Base-by-base conservation (phyloP, 345 rosid species). In the Syzygium jambos region DNA sequence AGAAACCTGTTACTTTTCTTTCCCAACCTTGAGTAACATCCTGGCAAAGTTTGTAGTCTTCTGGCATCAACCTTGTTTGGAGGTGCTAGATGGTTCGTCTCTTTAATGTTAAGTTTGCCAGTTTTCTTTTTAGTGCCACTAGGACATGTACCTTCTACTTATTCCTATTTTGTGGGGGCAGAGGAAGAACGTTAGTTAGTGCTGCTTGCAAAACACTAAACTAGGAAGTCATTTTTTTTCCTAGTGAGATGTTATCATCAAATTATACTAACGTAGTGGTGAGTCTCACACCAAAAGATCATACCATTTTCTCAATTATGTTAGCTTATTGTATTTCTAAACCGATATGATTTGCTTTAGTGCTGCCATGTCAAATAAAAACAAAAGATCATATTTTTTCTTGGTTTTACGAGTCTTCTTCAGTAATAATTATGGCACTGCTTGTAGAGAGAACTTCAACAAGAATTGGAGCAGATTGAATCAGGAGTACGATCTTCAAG, bases 391-490 rank as follows among this genome's bases (percentile, higher is more conserved):
- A 51, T 51, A 51, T 84, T 84, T 83, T 84, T 23, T 83, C 55
- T 83, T 51, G 55, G 25, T 38, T 38, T 22, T 22, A 22, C 21
- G 11, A 46, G 85, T 84, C 22, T 55, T 30, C 51, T 53, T 85
- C 43, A 46, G 51, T 6, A 55, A 21, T 73, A 38, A 73, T 73
- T 73, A 34, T 73, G 68, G 54, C n/a, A 27, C 25, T 87, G 11
- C 56, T 2, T 90, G 11, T 88, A 96, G 98, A 94, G 94, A 91
- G 98, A 96, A 92, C 96, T 96, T 93, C 97, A 93, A 90, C 95
- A 95, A 57, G 98, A 96, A 88, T 73, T 96, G 91, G 98, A 95
- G 91, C 97, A 93, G 90, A 95, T 95, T 46, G 98, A 96, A 90
- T 93, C 96, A 85, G 96, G 97, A 86, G 25, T 93, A 38, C 91